Evolutionary conservation across 495 filamentous ascomycete genomes (phyloP).

Genomic region (Bryoglossum gracile): DNA sequence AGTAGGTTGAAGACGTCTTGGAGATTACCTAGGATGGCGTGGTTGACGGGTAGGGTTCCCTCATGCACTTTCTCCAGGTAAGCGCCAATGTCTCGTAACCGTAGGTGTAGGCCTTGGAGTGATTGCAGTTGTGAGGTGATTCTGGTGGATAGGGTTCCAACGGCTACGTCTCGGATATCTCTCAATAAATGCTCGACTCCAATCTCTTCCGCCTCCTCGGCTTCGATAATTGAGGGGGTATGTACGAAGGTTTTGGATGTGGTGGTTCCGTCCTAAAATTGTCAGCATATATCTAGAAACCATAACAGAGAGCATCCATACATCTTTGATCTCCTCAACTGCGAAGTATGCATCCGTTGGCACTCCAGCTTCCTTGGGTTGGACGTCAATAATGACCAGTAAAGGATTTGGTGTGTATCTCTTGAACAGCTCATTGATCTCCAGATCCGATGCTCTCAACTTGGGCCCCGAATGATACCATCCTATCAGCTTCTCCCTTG

Average conservation of each 20-base stretch:
- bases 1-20: constrained; percentile 99
- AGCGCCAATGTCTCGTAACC: constrained; percentile 87
- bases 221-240: constrained; percentile 98
- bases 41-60: constrained; percentile 87
- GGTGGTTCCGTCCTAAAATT: constrained; percentile 84
- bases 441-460: constrained; percentile 90
- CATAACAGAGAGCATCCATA: constrained; percentile 38
- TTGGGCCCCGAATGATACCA: constrained; percentile 99
- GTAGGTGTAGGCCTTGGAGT: constrained; percentile 89
- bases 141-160: constrained; percentile 95
- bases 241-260: constrained; percentile 97
- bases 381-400: constrained; percentile 96
- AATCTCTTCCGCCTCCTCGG: constrained; percentile 97
- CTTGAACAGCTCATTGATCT: constrained; percentile 99
- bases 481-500: constrained; percentile 95
- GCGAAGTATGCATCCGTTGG: constrained; percentile 99
- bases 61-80: constrained; percentile 96
- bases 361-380: constrained; percentile 96
- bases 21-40: constrained; percentile 93
- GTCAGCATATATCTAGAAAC: constrained; percentile 5
- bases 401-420: constrained; percentile 95
- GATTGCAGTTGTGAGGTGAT: constrained; percentile 98
- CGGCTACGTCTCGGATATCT: constrained; percentile 96
- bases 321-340: constrained; percentile 99
- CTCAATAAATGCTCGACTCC: constrained; percentile 96